A percentile compares a stretch with the other conserved stretches of the same genome.
Evolutionary conservation across 176 grass and related monocot genomes (phyloP).

Genomic region (Carex kokanica): DNA sequence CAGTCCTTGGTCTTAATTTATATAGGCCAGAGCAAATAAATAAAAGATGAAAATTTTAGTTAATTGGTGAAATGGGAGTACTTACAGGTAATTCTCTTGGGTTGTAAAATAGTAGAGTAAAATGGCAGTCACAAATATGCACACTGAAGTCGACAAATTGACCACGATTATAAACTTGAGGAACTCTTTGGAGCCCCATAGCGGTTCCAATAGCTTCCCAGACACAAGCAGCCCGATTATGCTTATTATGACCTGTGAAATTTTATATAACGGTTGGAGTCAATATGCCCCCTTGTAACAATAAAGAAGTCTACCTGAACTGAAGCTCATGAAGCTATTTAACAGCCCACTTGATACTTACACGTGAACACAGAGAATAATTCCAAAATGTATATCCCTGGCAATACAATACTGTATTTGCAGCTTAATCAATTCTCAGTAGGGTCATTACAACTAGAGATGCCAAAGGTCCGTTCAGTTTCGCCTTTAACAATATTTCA

Average conservation of each 20-base stretch:
- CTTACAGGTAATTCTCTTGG: constrained; percentile 93
- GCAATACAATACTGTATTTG: neutral
- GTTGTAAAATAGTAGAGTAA: constrained; percentile 70
- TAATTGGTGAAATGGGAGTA: constrained; percentile 22
- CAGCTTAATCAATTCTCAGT: neutral
- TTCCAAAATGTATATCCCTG: neutral
- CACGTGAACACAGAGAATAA: neutral
- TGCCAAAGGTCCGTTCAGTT: neutral
- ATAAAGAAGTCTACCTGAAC: neutral
- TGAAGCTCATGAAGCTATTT: neutral
- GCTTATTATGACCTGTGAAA: constrained; percentile 61
- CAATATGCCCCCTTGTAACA: neutral
- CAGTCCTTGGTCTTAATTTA: neutral
- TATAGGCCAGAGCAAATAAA: neutral
- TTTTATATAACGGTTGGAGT: neutral
- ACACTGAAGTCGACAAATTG: constrained; percentile 74
- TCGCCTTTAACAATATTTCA: neutral
- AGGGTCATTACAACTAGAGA: neutral
- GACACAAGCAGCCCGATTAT: constrained; percentile 79
- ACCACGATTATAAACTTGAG: constrained; percentile 90
- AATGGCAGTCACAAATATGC: constrained; percentile 81
- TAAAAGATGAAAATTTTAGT: neutral
- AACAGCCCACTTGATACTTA: neutral
- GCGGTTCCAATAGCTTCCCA: constrained; percentile 82
- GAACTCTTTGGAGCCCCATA: constrained; percentile 93